Evolutionary conservation across 179 eudicot genomes (phyloP), one percentile per base, ranked within the genome.

Genomic region (Corrigiola litoralis): DNA sequence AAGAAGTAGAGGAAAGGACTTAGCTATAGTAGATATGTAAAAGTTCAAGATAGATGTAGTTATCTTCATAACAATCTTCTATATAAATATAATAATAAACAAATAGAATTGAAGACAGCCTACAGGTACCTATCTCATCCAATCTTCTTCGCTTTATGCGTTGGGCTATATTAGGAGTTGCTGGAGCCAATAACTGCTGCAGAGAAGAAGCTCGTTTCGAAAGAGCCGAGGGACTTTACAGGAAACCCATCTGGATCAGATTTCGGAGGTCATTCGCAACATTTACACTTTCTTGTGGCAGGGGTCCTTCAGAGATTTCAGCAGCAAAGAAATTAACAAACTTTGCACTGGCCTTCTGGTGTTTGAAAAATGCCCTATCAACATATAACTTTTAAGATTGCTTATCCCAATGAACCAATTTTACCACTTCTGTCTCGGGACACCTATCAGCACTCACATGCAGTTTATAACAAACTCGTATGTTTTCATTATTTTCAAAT

Each of bases 341-440:
- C 52, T 64, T 66, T 4, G 70, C 74, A 44, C 48, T 58, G 14
- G 69, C 32, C 49, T 42, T 67, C 18, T 18, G 54, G 5, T 51
- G 16, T 44, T 32, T 48, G 8, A 48, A 32, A 65, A 65, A 62
- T 42, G 48, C 13, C 2, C 46, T 14, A n/a, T 76, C 63, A 23
- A 72, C 21, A 21, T 72, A 49, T 31, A 76, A 21, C 11, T 24
- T 55, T 16, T 63, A 18, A 16, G 64, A 33, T 31, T 29, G 56
- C 28, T 63, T 76, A 29, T 76, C 73, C 80, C 80, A 76, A 12
- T 62, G 71, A 36, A 76, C 80, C 67, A 72, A 28, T 34, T 72
- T 76, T 41, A 45, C 56, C 0, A 50, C 54, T 58, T 72, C 72
- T 32, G 42, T 56, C 32, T 65, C 31, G 11, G 57, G 5, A 16